Percentiles rank a stretch among this genome's conserved stretches.
phyloP scores from a whole-genome alignment of 164 flowering plant genomes.

The Stephania cephalantha region DNA sequence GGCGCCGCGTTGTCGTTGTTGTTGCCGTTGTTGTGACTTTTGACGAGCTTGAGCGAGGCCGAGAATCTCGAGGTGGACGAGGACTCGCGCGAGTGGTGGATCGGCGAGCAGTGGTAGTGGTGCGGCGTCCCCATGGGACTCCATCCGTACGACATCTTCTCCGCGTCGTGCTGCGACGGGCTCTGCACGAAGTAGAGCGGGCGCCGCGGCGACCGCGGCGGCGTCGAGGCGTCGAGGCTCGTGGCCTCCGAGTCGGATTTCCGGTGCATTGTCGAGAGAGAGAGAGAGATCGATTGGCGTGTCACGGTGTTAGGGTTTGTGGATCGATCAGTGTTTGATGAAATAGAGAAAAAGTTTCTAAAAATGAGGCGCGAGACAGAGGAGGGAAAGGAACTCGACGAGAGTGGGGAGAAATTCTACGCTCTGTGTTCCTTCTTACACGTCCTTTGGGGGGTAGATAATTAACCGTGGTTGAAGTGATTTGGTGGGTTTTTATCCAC shows the following conservation, averaged over 20 bases:
- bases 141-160: constrained; percentile 77
- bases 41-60: constrained; percentile 47
- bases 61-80: constrained; percentile 82
- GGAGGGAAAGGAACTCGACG: background rate
- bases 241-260: constrained; percentile 93
- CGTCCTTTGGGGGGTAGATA: background rate
- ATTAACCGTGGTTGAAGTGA: background rate
- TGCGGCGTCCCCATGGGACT: constrained; percentile 65
- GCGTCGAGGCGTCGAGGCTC: constrained; percentile 63
- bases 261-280: constrained; percentile 43
- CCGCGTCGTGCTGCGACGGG: constrained; percentile 84
- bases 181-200: constrained; percentile 86
- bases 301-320: background rate
- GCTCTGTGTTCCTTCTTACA: too few species aligned
- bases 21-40: background rate
- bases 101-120: constrained; percentile 70
- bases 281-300: too few species aligned
- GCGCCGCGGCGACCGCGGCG: constrained; percentile 65
- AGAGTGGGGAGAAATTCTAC: background rate
- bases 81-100: constrained; percentile 86
- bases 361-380: background rate
- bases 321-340: background rate
- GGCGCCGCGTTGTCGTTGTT: constrained; percentile 10
- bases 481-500: background rate
- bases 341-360: background rate